Evolutionary conservation across 495 filamentous ascomycete genomes (phyloP).

Genomic region (Neurospora sp.): DNA sequence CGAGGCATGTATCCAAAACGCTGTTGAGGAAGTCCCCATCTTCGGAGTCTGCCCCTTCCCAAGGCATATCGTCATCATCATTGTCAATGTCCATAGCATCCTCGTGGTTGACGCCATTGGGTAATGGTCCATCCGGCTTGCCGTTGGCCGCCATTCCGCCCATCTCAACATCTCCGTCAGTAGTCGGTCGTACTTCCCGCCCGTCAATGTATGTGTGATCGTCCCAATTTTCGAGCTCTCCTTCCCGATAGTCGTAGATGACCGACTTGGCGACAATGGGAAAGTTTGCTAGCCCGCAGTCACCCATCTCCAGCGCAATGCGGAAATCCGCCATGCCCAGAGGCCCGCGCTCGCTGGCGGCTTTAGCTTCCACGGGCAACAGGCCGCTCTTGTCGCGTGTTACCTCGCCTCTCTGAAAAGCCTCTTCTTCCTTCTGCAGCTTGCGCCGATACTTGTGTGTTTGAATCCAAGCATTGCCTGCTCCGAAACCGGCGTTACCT

Average conservation of each 20-base stretch:
- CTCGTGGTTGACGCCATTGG: conserved; percentile 28
- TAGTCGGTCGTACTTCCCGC: conserved; percentile 18
- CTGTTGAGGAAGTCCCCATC: conserved; percentile 56
- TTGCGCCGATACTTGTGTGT: conserved; percentile 67
- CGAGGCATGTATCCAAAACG: conserved; percentile 53
- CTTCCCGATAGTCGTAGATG: conserved; percentile 62
- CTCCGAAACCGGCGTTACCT: conserved; percentile 46
- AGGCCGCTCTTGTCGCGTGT: conserved; percentile 57
- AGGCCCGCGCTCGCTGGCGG: conserved; percentile 53
- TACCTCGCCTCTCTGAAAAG: conserved; percentile 55
- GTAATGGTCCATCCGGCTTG: conserved; percentile 9
- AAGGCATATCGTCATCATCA: conserved; percentile 53
- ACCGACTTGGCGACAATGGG: conserved; percentile 63
- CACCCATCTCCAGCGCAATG: conserved; percentile 62
- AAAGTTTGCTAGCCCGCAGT: conserved; percentile 66
- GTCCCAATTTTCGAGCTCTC: conserved; percentile 56
- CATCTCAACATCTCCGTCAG: conserved; percentile 20
- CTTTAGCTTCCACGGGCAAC: conserved; percentile 65
- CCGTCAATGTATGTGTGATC: conserved; percentile 40
- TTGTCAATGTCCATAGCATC: conserved; percentile 60
- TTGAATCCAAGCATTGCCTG: conserved; percentile 60
- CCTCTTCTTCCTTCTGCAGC: conserved; percentile 62
- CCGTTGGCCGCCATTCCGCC: conserved; percentile 25
- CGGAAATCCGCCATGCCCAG: conserved; percentile 72
- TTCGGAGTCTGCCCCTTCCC: conserved; percentile 58